A percentile compares a stretch with the other conserved stretches of the same genome.
Conservation (phyloP, 2,329 filamentous ascomycete genomes). For the Pyricularia pennisetigena region DNA sequence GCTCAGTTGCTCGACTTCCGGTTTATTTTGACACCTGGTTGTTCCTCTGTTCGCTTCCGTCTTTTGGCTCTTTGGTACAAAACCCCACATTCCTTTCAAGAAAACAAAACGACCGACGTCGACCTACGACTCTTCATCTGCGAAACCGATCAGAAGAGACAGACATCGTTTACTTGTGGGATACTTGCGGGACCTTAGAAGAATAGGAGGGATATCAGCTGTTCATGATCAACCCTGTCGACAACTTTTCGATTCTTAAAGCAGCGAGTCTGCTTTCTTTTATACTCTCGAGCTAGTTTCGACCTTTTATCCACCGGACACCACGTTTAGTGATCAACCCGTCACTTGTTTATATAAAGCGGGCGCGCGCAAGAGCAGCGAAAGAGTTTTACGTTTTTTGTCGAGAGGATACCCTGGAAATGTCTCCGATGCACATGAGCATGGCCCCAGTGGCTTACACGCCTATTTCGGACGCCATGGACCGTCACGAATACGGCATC, state of each 20-base stretch:
- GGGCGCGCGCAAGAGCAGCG: conserved; percentile 7
- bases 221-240: conserved; percentile 4
- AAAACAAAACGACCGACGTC: neutral
- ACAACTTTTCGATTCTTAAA: conserved; percentile 30
- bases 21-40: conserved; percentile 12
- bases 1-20: conserved; percentile 12
- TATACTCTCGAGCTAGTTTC: conserved; percentile 6
- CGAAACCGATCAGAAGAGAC: neutral
- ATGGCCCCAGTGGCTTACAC: conserved; percentile 32
- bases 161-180: neutral
- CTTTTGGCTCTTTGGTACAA: neutral
- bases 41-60: neutral
- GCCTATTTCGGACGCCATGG: conserved; percentile 42
- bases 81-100: neutral
- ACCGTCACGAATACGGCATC: conserved; percentile 49
- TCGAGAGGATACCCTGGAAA: conserved; percentile 21
- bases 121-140: neutral
- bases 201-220: neutral
- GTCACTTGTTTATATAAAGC: neutral
- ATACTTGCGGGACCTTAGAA: neutral
- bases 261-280: conserved; percentile 29
- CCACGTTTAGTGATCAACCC: conserved; percentile 1
- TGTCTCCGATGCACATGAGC: conserved; percentile 41
- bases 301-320: neutral
- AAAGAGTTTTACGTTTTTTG: conserved; percentile 14